Evolutionary conservation across 2,329 filamentous ascomycete genomes (phyloP), one percentile per base, ranked within the genome.

Genomic region (Didymellaceae sp.): DNA sequence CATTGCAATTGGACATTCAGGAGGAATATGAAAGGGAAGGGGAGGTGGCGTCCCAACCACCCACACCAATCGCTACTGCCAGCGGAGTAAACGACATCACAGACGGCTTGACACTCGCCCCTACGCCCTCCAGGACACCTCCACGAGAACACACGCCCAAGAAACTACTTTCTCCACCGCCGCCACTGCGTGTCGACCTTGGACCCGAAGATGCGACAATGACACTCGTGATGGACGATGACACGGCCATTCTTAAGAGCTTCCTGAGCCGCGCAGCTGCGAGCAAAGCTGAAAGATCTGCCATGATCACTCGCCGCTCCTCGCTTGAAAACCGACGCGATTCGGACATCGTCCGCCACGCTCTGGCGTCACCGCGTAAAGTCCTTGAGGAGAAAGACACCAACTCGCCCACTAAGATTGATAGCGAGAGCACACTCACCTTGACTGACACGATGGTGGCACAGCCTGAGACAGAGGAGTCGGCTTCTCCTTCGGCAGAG

Each of bases 231-330:
- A 38, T 80, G 54, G 65, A 75, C 30, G 77, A 78, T 45, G 78
- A 80, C 52, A 80, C 78, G 6, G 78, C 77, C 1, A 62, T 79
- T 13, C 65, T 81, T 5, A 77, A 78, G 52, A 77, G 78, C 26
- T 81, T 80, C 55, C 71, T 81, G 32, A 77, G 67, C 14, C 76
- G 77, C 7, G 77, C 77, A n/a, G 76, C 74, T n/a, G 74, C 77
- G 22, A 78, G 68, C 55, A 80, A 77, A 58, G 67, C 74, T 14
- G 68, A 64, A 45, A 74, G 71, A 39, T 62, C 72, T 17, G 63
- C 66, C 13, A 58, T 57, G 9, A 66, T 70, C 14, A 62, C 62
- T 21, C 74, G 73, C 32, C 73, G 75, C 13, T 71, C 75, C 33
- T 78, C 77, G 1, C 53, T 79, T 5, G 70, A 74, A 26, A 78